Percentiles rank a stretch among this genome's conserved stretches.
phyloP scores from a whole-genome alignment of 148 eudicot species.

The Selenicereus undatus region DNA sequence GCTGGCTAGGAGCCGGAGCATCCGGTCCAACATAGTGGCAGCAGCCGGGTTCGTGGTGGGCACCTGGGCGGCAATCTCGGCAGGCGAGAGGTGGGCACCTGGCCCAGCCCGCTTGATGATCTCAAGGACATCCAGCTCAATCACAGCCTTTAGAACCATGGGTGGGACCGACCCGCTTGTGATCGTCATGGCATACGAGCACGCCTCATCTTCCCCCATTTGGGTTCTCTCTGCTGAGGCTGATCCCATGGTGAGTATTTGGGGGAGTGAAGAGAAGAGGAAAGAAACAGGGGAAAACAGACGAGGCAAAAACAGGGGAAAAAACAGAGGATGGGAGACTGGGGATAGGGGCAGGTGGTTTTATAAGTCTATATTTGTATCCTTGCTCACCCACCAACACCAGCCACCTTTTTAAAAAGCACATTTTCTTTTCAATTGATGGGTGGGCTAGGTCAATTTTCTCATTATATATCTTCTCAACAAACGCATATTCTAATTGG shows the following conservation, averaged over 20 bases:
- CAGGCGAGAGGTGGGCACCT: conserved; percentile 36
- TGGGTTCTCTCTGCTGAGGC: neutral
- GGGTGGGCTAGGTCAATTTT: neutral
- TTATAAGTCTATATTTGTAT: neutral
- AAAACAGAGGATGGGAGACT: neutral
- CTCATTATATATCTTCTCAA: neutral
- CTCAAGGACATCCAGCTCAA: conserved; percentile 87
- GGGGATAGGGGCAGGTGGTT: neutral
- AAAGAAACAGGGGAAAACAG: neutral
- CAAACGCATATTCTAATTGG: neutral
- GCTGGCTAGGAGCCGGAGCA: conserved; percentile 48
- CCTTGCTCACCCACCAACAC: neutral
- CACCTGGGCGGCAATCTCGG: conserved; percentile 43
- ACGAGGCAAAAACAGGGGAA: neutral
- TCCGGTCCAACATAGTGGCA: conserved; percentile 46
- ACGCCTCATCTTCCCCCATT: conserved; percentile 54
- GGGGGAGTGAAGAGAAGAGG: neutral
- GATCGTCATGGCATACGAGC: conserved; percentile 69
- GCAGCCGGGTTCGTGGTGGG: conserved; percentile 47
- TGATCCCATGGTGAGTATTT: neutral
- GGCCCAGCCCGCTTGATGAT: conserved; percentile 43
- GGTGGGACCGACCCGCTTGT: conserved; percentile 84
- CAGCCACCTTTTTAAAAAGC: neutral
- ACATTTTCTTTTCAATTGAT: neutral
- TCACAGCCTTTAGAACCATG: conserved; percentile 73